A percentile compares a stretch with the other conserved stretches of the same genome.
Conservation (phyloP, 1,284 basidiomycete species). For the Cystobasidium sp. region DNA sequence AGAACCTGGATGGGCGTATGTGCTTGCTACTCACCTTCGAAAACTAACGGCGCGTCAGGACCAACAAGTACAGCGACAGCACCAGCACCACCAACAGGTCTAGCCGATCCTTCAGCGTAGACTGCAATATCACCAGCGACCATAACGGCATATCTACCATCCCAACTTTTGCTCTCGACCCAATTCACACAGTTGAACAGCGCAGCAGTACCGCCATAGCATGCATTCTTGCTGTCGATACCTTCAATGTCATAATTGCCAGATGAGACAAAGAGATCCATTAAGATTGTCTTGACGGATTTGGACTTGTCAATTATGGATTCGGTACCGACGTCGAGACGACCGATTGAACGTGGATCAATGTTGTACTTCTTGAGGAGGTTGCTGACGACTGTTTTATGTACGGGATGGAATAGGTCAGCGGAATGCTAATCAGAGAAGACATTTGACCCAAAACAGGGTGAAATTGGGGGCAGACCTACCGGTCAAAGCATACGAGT, state of each 20-base stretch:
- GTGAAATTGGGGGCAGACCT: slow-evolving; percentile 54
- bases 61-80: slow-evolving; percentile 94
- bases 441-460: background rate
- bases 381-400: slow-evolving; percentile 62
- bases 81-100: slow-evolving; percentile 96
- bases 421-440: background rate
- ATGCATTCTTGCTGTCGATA: slow-evolving; percentile 98
- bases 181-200: slow-evolving; percentile 93
- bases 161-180: slow-evolving; percentile 97
- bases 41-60: slow-evolving; percentile 89
- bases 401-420: background rate
- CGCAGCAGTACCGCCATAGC: slow-evolving; percentile 97
- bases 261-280: slow-evolving; percentile 91
- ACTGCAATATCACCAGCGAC: slow-evolving; percentile 97
- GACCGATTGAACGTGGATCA: slow-evolving; percentile 93
- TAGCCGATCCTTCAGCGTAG: slow-evolving; percentile 92
- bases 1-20: no score
- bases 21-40: slow-evolving; percentile 96
- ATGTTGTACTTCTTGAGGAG: slow-evolving; percentile 94
- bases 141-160: slow-evolving; percentile 96
- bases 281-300: slow-evolving; percentile 96
- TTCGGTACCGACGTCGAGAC: slow-evolving; percentile 97
- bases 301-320: slow-evolving; percentile 99
- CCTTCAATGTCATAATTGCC: slow-evolving; percentile 98
- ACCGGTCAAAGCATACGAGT: slow-evolving; percentile 96